Evolutionary conservation across 2,329 filamentous ascomycete genomes (phyloP).

Genomic region (Clathrospora elynae): DNA sequence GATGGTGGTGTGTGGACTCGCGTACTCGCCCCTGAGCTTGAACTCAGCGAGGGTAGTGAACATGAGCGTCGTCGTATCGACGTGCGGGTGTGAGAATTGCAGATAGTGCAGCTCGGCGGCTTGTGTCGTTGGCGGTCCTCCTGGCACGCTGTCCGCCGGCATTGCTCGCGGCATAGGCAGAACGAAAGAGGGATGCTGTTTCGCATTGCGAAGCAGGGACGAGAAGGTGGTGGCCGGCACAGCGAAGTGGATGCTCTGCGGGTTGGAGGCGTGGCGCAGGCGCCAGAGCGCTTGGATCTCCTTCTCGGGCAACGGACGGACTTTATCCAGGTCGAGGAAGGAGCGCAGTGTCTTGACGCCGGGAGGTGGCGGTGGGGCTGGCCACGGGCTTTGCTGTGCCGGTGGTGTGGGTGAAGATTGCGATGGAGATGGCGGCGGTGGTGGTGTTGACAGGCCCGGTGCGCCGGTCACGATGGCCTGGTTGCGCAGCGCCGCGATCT

Average conservation of each 20-base stretch:
- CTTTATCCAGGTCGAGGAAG: slow-evolving; percentile 81
- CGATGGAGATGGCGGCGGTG: slow-evolving; percentile 16
- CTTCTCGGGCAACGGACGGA: slow-evolving; percentile 70
- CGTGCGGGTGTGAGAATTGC: slow-evolving; percentile 89
- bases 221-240: slow-evolving; percentile 76
- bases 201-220: slow-evolving; percentile 72
- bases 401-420: slow-evolving; percentile 14
- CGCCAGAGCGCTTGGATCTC: slow-evolving; percentile 92
- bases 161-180: slow-evolving; percentile 75
- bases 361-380: slow-evolving; percentile 40
- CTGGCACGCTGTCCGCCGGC: slow-evolving; percentile 31
- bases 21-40: slow-evolving; percentile 87
- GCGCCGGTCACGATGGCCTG: slow-evolving; percentile 64
- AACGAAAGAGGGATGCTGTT: slow-evolving; percentile 82
- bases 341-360: slow-evolving; percentile 69
- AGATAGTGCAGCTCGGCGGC: slow-evolving; percentile 94
- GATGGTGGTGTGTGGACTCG: slow-evolving; percentile 88
- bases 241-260: slow-evolving; percentile 79
- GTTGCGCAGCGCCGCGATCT: slow-evolving; percentile 74
- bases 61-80: slow-evolving; percentile 65
- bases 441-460: slow-evolving; percentile 51
- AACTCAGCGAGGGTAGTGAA: slow-evolving; percentile 95
- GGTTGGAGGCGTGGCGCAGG: slow-evolving; percentile 75
- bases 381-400: slow-evolving; percentile 26
- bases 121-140: slow-evolving; percentile 44